phyloP scores from a whole-genome alignment of 306 rosid genomes.

The Abrus precatorius region DNA sequence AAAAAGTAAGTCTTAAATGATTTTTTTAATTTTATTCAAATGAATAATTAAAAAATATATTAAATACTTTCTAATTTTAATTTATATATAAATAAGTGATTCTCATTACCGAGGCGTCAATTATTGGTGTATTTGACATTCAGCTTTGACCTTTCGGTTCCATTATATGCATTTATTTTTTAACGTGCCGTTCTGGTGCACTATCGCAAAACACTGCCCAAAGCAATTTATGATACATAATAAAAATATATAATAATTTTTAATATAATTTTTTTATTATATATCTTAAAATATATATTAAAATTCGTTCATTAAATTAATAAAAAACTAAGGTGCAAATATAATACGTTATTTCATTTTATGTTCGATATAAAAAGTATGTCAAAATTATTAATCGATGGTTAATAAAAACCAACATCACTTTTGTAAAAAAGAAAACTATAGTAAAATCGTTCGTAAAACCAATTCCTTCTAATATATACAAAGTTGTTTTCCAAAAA shows the following conservation, averaged over 20 bases:
- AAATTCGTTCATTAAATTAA: not conserved
- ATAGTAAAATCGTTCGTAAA: not conserved
- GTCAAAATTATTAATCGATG: not conserved
- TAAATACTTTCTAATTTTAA: not conserved
- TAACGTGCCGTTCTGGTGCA: not conserved
- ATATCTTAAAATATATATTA: too few species aligned
- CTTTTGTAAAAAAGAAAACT: too few species aligned
- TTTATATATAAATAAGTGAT: not conserved
- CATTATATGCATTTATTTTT: slow-evolving; percentile 10
- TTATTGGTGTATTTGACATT: slow-evolving; percentile 24
- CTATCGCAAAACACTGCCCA: slow-evolving; percentile 40
- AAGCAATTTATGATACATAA: not conserved
- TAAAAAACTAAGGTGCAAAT: not conserved
- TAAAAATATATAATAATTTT: too few species aligned
- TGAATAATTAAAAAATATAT: not conserved
- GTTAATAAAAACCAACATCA: not conserved
- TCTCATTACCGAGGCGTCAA: slow-evolving; percentile 23
- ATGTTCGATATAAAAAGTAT: not conserved
- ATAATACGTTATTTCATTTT: not conserved
- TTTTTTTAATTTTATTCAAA: too few species aligned
- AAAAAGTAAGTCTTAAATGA: too few species aligned
- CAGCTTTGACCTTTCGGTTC: slow-evolving; percentile 4
- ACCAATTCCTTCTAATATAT: not conserved
- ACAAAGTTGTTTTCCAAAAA: not conserved
- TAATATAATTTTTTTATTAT: too few species aligned